phyloP scores from a whole-genome alignment of 495 filamentous ascomycete species.

The Aspergillus nidulans region DNA sequence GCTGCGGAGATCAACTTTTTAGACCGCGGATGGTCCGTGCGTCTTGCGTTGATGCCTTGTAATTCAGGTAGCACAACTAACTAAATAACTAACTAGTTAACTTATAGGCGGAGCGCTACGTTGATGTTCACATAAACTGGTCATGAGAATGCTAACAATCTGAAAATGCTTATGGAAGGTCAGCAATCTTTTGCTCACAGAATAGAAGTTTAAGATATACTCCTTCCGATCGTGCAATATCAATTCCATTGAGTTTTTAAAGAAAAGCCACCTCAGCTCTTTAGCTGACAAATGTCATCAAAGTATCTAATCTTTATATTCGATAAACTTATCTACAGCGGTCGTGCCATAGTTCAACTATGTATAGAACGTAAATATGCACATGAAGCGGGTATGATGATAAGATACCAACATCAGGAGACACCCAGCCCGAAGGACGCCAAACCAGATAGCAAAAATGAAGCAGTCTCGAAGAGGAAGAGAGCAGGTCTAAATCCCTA shows the following conservation, averaged over 20 bases:
- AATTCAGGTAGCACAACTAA: constrained; percentile 1
- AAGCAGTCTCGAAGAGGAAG: constrained; percentile 1
- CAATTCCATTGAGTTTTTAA: no score
- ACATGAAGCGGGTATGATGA: constrained; percentile 20
- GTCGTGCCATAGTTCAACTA: constrained; percentile 13
- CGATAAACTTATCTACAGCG: constrained; percentile 3
- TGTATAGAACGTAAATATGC: constrained; percentile 16
- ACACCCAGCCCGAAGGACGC: constrained; percentile 9
- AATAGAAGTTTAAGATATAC: no score
- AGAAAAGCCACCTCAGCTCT: no score
- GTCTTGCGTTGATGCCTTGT: constrained; percentile 6
- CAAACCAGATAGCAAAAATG: neutral
- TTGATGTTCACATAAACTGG: no score
- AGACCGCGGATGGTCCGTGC: constrained; percentile 18
- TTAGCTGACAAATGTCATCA: no score
- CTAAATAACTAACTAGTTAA: neutral
- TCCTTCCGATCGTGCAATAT: no score
- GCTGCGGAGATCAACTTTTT: constrained; percentile 14
- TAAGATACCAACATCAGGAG: constrained; percentile 6
- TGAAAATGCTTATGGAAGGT: no score
- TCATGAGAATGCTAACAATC: no score
- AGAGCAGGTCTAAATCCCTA: constrained; percentile 51
- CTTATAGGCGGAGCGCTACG: neutral
- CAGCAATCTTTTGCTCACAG: no score
- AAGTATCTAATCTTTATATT: constrained; percentile 1